phyloP scores from a whole-genome alignment of 2,329 filamentous ascomycete species.

The Biscogniauxia mediterranea region DNA sequence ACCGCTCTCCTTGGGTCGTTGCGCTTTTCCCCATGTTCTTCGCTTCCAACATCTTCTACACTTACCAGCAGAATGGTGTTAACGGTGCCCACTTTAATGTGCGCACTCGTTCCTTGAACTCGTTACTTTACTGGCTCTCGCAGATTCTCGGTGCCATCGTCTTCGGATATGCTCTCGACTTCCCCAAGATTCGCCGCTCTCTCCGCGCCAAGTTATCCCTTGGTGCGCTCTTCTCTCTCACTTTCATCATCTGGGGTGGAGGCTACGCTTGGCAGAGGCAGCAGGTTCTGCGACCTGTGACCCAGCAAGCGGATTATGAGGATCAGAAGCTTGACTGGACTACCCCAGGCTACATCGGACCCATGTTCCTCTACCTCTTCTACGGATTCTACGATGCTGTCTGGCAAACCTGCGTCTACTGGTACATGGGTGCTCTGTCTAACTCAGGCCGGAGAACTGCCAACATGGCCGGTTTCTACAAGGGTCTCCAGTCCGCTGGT shows the following conservation, averaged over 20 bases:
- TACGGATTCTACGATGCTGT: slow-evolving; percentile 62
- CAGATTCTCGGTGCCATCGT: slow-evolving; percentile 70
- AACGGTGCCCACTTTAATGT: slow-evolving; percentile 69
- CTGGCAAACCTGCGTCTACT: slow-evolving; percentile 91
- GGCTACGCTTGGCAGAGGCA: slow-evolving; percentile 68
- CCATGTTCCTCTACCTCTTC: slow-evolving; percentile 69
- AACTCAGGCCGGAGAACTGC: slow-evolving; percentile 91
- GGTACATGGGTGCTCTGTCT: slow-evolving; percentile 91
- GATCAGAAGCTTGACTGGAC: slow-evolving; percentile 51
- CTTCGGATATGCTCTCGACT: slow-evolving; percentile 65
- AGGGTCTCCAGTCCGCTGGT: slow-evolving; percentile 82
- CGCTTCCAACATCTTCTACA: slow-evolving; percentile 77
- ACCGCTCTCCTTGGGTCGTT: slow-evolving; percentile 64
- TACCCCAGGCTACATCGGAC: slow-evolving; percentile 60
- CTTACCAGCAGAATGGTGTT: slow-evolving; percentile 73
- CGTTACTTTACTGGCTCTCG: slow-evolving; percentile 67
- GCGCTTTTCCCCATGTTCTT: slow-evolving; percentile 77
- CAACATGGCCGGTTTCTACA: slow-evolving; percentile 90
- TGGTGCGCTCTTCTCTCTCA: slow-evolving; percentile 58
- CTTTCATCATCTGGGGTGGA: slow-evolving; percentile 70
- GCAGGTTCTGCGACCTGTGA: slow-evolving; percentile 45
- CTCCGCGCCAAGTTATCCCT: slow-evolving; percentile 62
- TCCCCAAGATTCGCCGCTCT: slow-evolving; percentile 53
- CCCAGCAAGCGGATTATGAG: slow-evolving; percentile 13
- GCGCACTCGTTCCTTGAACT: slow-evolving; percentile 69